These are phyloP conservation scores for Sclerotinia spermophila DNA, from an alignment of 2,329 filamentous ascomycete species.

Conservation along the genomic window DNA sequence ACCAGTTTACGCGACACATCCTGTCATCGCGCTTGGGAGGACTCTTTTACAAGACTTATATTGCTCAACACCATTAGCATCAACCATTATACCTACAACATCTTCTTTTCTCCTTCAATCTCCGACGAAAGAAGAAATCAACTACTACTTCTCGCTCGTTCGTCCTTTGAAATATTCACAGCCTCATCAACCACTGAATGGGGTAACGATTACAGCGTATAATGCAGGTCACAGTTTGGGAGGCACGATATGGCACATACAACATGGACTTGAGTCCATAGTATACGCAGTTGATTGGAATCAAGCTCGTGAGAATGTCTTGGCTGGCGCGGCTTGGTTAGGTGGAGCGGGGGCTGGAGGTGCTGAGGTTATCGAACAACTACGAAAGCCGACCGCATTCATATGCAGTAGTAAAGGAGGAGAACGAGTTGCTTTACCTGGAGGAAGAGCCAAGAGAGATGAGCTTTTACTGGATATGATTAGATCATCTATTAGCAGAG, in stretches of 20 bases:
- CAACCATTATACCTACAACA: constrained; percentile 72
- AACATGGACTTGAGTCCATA: constrained; percentile 93
- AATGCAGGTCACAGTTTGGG: constrained; percentile 94
- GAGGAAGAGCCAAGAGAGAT: constrained; percentile 76
- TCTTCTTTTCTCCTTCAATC: constrained; percentile 68
- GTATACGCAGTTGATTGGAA: constrained; percentile 99
- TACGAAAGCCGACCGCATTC: constrained; percentile 88
- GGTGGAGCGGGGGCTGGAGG: constrained; percentile 76
- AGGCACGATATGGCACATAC: constrained; percentile 98
- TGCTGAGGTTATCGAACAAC: constrained; percentile 86
- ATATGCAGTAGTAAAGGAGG: constrained; percentile 87
- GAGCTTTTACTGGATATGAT: constrained; percentile 82
- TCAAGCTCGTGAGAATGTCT: constrained; percentile 91
- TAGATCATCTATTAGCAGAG: constrained; percentile 70
- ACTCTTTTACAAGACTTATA: constrained; percentile 92
- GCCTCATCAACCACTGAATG: constrained; percentile 87
- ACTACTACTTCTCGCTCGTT: constrained; percentile 84
- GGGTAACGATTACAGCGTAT: constrained; percentile 92
- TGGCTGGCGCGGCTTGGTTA: constrained; percentile 90
- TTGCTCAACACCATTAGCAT: constrained; percentile 79
- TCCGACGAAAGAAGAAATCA: constrained; percentile 84
- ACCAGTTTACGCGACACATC: constrained; percentile 89
- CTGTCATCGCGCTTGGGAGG: constrained; percentile 88
- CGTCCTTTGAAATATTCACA: constrained; percentile 96
- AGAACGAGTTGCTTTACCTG: constrained; percentile 64